Evolutionary conservation across 2,329 filamentous ascomycete species (phyloP).

Genomic region (Bisporella sp.): DNA sequence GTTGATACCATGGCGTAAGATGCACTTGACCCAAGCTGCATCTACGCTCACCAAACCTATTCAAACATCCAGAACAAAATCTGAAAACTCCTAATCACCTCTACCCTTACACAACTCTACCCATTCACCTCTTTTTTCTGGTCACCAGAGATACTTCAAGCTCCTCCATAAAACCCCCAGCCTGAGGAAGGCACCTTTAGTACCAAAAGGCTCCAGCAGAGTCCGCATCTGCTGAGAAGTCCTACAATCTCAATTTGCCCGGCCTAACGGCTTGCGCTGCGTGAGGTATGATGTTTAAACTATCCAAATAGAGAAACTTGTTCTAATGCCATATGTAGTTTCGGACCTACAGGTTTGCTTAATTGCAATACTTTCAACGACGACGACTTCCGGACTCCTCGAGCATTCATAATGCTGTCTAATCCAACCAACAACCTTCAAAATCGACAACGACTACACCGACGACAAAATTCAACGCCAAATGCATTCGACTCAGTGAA

Average conservation of each 20-base stretch:
- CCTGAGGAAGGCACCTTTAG: conserved; percentile 20
- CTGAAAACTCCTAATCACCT: background rate
- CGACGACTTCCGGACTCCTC: conserved; percentile 61
- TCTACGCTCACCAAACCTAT: no score
- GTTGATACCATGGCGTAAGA: no score
- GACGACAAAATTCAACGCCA: conserved; percentile 83
- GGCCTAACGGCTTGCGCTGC: conserved; percentile 79
- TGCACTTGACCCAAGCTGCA: no score
- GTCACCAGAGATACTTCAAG: conserved; percentile 10
- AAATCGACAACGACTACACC: conserved; percentile 67
- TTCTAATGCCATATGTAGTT: conserved; percentile 27
- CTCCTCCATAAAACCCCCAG: conserved; percentile 10
- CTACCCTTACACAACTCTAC: background rate
- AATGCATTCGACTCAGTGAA: conserved; percentile 69
- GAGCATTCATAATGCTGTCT: conserved; percentile 70
- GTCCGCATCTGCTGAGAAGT: conserved; percentile 43
- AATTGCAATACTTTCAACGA: conserved; percentile 42
- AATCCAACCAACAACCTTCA: conserved; percentile 66
- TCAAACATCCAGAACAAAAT: no score
- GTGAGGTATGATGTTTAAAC: conserved; percentile 55
- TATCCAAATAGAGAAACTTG: background rate
- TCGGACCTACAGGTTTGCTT: conserved; percentile 43
- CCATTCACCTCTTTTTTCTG: conserved; percentile 11
- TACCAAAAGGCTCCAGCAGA: conserved; percentile 25
- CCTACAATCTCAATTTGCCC: conserved; percentile 46